Conservation (phyloP, 805 yeast species). For the Wickerhamomyces strasburgensis region DNA sequence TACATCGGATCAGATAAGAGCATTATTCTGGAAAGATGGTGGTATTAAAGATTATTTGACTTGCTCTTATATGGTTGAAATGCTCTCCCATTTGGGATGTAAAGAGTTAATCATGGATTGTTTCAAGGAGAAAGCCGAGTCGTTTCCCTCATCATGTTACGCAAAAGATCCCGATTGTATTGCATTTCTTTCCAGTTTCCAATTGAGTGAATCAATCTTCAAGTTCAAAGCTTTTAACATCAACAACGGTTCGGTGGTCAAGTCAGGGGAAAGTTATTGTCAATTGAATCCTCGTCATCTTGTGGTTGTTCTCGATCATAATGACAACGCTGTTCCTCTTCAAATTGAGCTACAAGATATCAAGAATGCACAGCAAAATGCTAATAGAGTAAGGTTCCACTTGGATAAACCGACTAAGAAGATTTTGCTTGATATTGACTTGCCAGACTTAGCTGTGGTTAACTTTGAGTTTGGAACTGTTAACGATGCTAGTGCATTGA, state of each 20-base stretch:
- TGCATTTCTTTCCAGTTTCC: conserved; percentile 9
- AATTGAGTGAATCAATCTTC: conserved; percentile 6
- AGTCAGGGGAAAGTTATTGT: conserved; percentile 10
- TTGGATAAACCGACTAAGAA: conserved; percentile 8
- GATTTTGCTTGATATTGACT: conserved; percentile 8
- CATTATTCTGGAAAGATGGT: conserved; percentile 5
- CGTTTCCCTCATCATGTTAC: conserved; percentile 7
- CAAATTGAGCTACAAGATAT: conserved; percentile 14
- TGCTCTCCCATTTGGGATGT: conserved; percentile 19
- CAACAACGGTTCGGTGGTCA: neutral
- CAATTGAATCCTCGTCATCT: conserved; percentile 12
- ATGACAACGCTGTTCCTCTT: conserved; percentile 19
- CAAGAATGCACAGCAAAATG: conserved; percentile 1
- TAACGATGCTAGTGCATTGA: neutral
- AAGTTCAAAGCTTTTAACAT: conserved; percentile 9
- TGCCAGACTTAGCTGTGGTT: conserved; percentile 5
- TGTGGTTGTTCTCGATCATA: conserved; percentile 13
- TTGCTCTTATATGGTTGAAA: conserved; percentile 19
- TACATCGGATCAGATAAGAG: neutral
- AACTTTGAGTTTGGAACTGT: conserved; percentile 5
- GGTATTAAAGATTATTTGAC: conserved; percentile 11
- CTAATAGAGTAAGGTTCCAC: conserved; percentile 3
- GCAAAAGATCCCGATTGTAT: conserved; percentile 19
- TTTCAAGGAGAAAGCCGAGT: neutral
- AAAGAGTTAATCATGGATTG: neutral